Base-by-base conservation (phyloP, 257 asterid species). In the Solanum bukasovii region DNA sequence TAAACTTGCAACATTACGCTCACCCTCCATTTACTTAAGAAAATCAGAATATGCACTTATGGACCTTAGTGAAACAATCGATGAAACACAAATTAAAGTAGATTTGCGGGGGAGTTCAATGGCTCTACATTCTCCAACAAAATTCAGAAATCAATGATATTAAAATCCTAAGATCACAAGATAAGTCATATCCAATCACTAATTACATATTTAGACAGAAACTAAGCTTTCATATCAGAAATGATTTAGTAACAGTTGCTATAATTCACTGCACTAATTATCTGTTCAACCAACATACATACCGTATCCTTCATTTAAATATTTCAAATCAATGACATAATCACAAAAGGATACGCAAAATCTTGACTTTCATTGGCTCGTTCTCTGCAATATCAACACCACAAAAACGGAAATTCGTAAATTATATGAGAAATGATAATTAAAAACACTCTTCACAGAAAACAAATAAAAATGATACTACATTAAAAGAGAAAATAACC, bases 341-440 rank as follows among this genome's bases (percentile, higher is more conserved):
- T 14, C 23, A 11, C 46, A 49, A 40, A 89, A 96, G 98, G 98
- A 96, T 96, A 95, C 97, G 94, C 71, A 94, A 73, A 89, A 96
- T 94, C 93, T 95, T 96, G 89, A 95, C 98, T 89, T 95, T 96
- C 98, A 96, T 94, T 89, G 87, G 89, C 91, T 87, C 87, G 65
- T 87, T 37, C 65, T 93, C 98, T 95, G 95, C 93, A 90, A 87
- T 71, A 88, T 84, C 87, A 85, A 67, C 75, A 72, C 40, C 20
- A 86, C 23, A 9, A 29, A 79, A 46, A 11, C 21, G 40, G 42
- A 63, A 81, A 81, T 46, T 29, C 29, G 42, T 29, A 81, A 81
- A 46, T 10, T 29, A 4, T 5, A 49, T 9, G 61, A 25, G 42
- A 44, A 42, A 44, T 79, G n/a, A 27, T 20, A 82, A 29, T 49